A percentile compares a stretch with the other conserved stretches of the same genome.
Evolutionary conservation across 495 filamentous ascomycete genomes (phyloP).

Genomic region (Penicillium soppii): DNA sequence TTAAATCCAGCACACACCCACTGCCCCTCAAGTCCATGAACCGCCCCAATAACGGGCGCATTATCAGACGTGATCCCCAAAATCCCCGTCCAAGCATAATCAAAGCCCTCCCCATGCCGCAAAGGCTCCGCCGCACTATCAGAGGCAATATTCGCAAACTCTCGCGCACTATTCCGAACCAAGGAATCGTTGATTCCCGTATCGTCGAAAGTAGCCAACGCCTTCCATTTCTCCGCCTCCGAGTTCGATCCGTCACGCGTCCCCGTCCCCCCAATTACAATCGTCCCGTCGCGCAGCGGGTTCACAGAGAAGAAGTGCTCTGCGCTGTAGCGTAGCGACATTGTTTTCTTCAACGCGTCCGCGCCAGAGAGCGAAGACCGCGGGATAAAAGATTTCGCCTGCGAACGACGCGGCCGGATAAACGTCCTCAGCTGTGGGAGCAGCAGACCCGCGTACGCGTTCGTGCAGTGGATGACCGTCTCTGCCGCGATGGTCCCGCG

Average conservation of each 20-base stretch:
- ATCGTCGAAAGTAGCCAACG: constrained; percentile 8
- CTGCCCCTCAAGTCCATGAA: too few species aligned
- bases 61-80: too few species aligned
- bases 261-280: constrained; percentile 10
- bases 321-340: constrained; percentile 5
- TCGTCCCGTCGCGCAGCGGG: constrained; percentile 7
- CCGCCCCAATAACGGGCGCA: too few species aligned
- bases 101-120: too few species aligned
- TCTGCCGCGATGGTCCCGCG: constrained; percentile 7
- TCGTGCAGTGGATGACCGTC: constrained; percentile 11
- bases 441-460: constrained; percentile 8
- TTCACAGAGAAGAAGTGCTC: constrained; percentile 14
- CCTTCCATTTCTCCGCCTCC: neutral
- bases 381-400: constrained; percentile 10
- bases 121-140: too few species aligned
- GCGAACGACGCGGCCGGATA: constrained; percentile 7
- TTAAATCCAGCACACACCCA: too few species aligned
- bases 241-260: constrained; percentile 2
- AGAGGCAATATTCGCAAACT: too few species aligned
- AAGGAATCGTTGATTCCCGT: constrained; percentile 1
- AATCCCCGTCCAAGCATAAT: too few species aligned
- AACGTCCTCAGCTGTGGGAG: constrained; percentile 5
- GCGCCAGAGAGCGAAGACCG: constrained; percentile 1
- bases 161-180: neutral
- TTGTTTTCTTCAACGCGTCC: constrained; percentile 2